Evolutionary conservation across 208 protist species (phyloP).

Genomic region (Entamoeba histolytica): DNA sequence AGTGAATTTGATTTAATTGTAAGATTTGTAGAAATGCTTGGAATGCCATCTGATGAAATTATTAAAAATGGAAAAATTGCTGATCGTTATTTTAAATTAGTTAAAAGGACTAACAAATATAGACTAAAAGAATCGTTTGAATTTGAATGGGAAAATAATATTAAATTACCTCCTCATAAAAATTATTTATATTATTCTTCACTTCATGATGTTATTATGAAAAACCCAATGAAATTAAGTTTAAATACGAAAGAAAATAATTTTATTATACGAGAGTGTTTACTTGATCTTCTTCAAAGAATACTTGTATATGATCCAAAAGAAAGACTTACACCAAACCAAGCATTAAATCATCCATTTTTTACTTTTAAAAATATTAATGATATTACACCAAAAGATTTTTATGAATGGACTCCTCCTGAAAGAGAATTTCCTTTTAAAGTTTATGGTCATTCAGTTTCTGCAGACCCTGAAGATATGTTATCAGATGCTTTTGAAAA

Average conservation of each 20-base stretch:
- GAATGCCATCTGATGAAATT: neutral
- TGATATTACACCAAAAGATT: no score
- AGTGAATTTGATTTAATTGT: constrained; percentile 49
- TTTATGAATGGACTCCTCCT: neutral
- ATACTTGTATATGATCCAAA: neutral
- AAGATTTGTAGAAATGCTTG: neutral
- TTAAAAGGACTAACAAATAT: neutral
- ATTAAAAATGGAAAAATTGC: neutral
- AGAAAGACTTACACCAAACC: neutral
- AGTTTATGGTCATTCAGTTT: neutral
- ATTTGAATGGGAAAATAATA: neutral
- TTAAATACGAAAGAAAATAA: neutral
- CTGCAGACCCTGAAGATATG: neutral
- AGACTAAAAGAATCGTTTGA: neutral
- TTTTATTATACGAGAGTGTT: neutral
- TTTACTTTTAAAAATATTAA: neutral
- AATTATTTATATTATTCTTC: neutral
- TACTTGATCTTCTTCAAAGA: neutral
- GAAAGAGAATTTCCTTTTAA: neutral
- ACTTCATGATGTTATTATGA: neutral
- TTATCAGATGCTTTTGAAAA: neutral
- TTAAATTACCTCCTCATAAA: neutral
- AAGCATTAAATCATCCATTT: neutral
- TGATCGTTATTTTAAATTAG: neutral
- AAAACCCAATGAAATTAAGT: neutral